Percentiles rank a stretch among this genome's conserved stretches.
Conservation (phyloP, 2,329 filamentous ascomycete species). For the Fusarium albosuccineum region DNA sequence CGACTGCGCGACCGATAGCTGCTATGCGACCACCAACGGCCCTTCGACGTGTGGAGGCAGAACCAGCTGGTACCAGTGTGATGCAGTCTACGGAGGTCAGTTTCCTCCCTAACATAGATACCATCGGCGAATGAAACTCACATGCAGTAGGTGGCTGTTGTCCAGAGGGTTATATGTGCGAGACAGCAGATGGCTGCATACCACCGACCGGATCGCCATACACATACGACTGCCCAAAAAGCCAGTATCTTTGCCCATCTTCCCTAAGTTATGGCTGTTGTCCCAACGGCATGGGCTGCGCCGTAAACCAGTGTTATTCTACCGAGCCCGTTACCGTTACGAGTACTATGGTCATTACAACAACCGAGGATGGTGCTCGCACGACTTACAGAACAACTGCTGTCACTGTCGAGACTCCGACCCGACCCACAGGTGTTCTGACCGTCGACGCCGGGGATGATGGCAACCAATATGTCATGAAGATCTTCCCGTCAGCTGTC, state of each 20-base stretch:
- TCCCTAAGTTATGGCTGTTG: conserved; percentile 68
- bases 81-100: conserved; percentile 52
- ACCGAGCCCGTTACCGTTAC: conserved; percentile 61
- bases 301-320: conserved; percentile 61
- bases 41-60: conserved; percentile 55
- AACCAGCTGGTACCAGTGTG: conserved; percentile 58
- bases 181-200: conserved; percentile 55
- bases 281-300: conserved; percentile 63
- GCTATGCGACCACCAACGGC: conserved; percentile 60
- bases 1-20: conserved; percentile 61
- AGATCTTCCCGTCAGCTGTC: conserved; percentile 59
- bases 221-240: conserved; percentile 58
- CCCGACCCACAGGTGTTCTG: conserved; percentile 49
- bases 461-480: conserved; percentile 53
- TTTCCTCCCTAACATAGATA: background rate
- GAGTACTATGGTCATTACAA: conserved; percentile 59
- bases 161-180: conserved; percentile 60
- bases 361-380: conserved; percentile 56
- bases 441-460: conserved; percentile 41
- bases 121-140: conserved; percentile 21
- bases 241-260: conserved; percentile 63
- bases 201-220: conserved; percentile 58
- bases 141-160: conserved; percentile 58
- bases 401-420: conserved; percentile 56
- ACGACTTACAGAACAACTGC: conserved; percentile 57